These are phyloP conservation scores for Zygoascus biomembranicola DNA, from an alignment of 805 yeast species.

Conservation along the genomic window DNA sequence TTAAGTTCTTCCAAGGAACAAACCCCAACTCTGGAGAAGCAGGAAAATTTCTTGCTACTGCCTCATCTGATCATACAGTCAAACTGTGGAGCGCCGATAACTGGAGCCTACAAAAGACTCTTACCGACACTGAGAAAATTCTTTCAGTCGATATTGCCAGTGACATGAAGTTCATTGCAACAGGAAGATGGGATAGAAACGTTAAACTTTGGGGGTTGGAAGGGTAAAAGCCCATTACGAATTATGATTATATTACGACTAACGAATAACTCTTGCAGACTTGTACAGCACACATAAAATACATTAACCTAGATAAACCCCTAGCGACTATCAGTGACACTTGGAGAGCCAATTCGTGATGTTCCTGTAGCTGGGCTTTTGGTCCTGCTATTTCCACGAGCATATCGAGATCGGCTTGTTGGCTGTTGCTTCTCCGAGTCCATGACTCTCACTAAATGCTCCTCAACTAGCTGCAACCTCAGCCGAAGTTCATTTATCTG, in stretches of 20 bases:
- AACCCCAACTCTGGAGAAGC: slow-evolving; percentile 14
- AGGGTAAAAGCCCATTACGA: neutral
- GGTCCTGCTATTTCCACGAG: slow-evolving; percentile 19
- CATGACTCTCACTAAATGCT: slow-evolving; percentile 22
- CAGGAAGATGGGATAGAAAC: slow-evolving; percentile 81
- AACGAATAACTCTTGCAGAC: neutral
- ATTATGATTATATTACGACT: neutral
- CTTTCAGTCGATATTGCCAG: slow-evolving; percentile 55
- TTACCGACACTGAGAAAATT: slow-evolving; percentile 59
- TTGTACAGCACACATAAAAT: neutral
- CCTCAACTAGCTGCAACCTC: slow-evolving; percentile 24
- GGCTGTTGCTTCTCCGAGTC: slow-evolving; percentile 14
- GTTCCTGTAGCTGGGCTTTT: slow-evolving; percentile 7
- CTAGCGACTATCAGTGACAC: neutral
- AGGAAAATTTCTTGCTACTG: slow-evolving; percentile 47
- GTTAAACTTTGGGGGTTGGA: slow-evolving; percentile 52
- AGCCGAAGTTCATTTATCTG: slow-evolving; percentile 21
- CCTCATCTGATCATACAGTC: slow-evolving; percentile 65
- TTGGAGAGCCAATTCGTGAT: slow-evolving; percentile 1
- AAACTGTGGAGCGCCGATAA: slow-evolving; percentile 59
- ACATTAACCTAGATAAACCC: neutral
- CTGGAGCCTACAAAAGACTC: slow-evolving; percentile 50
- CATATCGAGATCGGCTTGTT: slow-evolving; percentile 17
- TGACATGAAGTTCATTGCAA: slow-evolving; percentile 39
- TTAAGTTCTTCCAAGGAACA: slow-evolving; percentile 38